A percentile compares a stretch with the other conserved stretches of the same genome.
Conservation (phyloP, 2,329 filamentous ascomycete species). For the Beauveria bassiana region DNA sequence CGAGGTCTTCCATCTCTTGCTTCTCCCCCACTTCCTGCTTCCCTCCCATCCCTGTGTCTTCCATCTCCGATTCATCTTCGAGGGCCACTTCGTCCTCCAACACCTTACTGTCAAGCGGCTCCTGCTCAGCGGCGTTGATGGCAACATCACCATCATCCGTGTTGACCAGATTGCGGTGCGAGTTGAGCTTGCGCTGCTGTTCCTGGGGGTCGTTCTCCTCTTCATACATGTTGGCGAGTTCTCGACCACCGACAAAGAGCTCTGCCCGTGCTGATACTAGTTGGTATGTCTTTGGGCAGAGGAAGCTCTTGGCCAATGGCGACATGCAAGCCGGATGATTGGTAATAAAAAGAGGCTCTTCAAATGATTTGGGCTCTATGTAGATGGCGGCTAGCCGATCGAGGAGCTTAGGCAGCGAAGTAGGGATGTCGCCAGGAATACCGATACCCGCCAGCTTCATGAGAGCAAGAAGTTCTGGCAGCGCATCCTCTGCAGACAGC, state of each 20-base stretch:
- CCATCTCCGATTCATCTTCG: slow-evolving; percentile 12
- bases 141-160: slow-evolving; percentile 24
- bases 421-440: slow-evolving; percentile 55
- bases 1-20: slow-evolving; percentile 18
- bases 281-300: slow-evolving; percentile 60
- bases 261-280: slow-evolving; percentile 74
- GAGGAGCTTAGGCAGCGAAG: slow-evolving; percentile 60
- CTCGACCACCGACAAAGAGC: slow-evolving; percentile 70
- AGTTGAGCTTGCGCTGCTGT: slow-evolving; percentile 74
- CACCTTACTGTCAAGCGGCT: background rate
- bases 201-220: slow-evolving; percentile 91
- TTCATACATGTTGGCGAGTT: slow-evolving; percentile 95
- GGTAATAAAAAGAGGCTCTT: slow-evolving; percentile 72
- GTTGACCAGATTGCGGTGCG: slow-evolving; percentile 35
- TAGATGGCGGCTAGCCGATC: slow-evolving; percentile 71
- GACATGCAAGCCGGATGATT: slow-evolving; percentile 88
- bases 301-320: slow-evolving; percentile 81
- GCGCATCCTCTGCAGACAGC: slow-evolving; percentile 47
- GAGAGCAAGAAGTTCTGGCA: slow-evolving; percentile 45
- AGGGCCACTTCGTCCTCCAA: slow-evolving; percentile 7
- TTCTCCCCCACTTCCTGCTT: slow-evolving; percentile 14
- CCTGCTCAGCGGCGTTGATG: slow-evolving; percentile 16
- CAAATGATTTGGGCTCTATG: slow-evolving; percentile 67
- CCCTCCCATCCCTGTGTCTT: background rate
- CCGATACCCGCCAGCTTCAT: slow-evolving; percentile 52